Percentiles rank a stretch among this genome's conserved stretches.
phyloP scores from a whole-genome alignment of 1,139 yeast species.

The Debaryomyces nepalensis region DNA sequence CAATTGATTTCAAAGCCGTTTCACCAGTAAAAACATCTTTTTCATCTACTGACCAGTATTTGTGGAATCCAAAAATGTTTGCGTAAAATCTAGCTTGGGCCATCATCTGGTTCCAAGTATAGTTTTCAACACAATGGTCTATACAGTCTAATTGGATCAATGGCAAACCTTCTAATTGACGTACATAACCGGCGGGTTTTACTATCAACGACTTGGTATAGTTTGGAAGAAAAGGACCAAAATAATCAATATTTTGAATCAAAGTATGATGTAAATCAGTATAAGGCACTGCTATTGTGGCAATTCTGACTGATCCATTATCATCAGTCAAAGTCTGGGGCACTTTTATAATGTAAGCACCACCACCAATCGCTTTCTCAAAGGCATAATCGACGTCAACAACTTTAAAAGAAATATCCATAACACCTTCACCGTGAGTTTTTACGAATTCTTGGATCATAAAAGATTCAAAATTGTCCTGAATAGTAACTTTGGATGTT shows the following conservation, averaged over 20 bases:
- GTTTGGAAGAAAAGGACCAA: slow-evolving; percentile 63
- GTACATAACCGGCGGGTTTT: slow-evolving; percentile 12
- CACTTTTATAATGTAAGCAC: slow-evolving; percentile 52
- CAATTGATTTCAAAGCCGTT: slow-evolving; percentile 73
- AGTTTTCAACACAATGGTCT: slow-evolving; percentile 84
- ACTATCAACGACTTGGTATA: slow-evolving; percentile 29
- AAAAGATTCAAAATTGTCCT: slow-evolving; percentile 32
- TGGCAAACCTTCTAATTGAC: slow-evolving; percentile 26
- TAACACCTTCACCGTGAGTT: slow-evolving; percentile 78
- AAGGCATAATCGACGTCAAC: slow-evolving; percentile 51
- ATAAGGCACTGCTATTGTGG: slow-evolving; percentile 61
- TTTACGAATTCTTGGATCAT: slow-evolving; percentile 46
- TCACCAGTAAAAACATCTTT: slow-evolving; percentile 67
- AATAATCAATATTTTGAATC: slow-evolving; percentile 51
- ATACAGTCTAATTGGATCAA: slow-evolving; percentile 45
- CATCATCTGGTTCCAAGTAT: slow-evolving; percentile 70
- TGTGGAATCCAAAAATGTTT: slow-evolving; percentile 68
- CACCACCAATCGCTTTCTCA: slow-evolving; percentile 51
- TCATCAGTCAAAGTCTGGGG: slow-evolving; percentile 51
- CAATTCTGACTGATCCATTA: slow-evolving; percentile 55
- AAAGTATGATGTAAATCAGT: slow-evolving; percentile 72
- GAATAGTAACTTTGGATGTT: slow-evolving; percentile 24
- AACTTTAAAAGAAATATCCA: slow-evolving; percentile 70
- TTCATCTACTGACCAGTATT: slow-evolving; percentile 86
- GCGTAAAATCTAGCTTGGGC: slow-evolving; percentile 62